These are phyloP conservation scores for Clonostachys rosea DNA, from an alignment of 2,329 filamentous ascomycete species.

Conservation along the genomic window DNA sequence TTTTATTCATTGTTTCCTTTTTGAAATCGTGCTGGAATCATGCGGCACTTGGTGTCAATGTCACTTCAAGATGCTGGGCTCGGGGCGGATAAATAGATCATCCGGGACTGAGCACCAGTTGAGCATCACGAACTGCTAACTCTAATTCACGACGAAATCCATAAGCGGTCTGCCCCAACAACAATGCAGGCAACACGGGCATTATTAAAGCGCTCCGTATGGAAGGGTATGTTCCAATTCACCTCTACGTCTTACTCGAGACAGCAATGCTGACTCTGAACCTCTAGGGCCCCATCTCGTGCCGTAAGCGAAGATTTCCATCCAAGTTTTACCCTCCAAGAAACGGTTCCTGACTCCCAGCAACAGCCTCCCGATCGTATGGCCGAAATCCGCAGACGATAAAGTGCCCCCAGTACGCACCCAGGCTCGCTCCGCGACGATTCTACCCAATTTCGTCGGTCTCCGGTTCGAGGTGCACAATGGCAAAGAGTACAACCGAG, in stretches of 20 bases:
- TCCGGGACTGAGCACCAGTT: no score
- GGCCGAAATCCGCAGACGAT: slow-evolving; percentile 53
- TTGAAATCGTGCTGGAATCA: no score
- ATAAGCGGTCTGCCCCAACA: slow-evolving; percentile 9
- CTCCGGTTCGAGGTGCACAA: slow-evolving; percentile 89
- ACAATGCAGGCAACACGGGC: slow-evolving; percentile 66
- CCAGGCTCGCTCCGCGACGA: slow-evolving; percentile 81
- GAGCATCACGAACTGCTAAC: no score
- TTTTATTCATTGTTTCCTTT: no score
- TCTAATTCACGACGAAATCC: no score
- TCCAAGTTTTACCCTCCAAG: neutral
- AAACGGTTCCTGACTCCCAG: slow-evolving; percentile 1
- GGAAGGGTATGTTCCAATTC: slow-evolving; percentile 64
- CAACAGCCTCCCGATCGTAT: slow-evolving; percentile 58
- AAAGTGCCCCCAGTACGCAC: slow-evolving; percentile 72
- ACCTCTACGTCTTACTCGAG: neutral
- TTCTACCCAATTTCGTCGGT: slow-evolving; percentile 88
- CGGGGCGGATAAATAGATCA: no score
- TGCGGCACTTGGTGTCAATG: no score
- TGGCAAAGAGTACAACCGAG: slow-evolving; percentile 79
- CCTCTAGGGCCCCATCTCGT: slow-evolving; percentile 44
- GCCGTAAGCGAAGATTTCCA: slow-evolving; percentile 33
- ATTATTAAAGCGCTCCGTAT: slow-evolving; percentile 72
- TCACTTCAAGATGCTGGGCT: no score
- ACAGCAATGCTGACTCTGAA: slow-evolving; percentile 9